phyloP scores from a whole-genome alignment of 192 early-diverging fungal species.

The Backusella tarrabulga region DNA sequence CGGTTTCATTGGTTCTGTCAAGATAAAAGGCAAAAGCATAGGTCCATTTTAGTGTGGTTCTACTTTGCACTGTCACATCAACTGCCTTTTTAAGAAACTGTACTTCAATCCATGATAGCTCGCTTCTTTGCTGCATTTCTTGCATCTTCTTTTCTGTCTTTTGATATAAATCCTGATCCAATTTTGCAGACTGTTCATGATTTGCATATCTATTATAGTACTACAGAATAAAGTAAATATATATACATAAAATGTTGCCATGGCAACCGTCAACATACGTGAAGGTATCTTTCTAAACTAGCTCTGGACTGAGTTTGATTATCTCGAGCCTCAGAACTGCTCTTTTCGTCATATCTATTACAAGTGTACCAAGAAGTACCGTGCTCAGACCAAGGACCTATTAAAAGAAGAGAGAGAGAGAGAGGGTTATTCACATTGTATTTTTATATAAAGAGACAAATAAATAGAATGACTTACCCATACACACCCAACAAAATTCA shows the following conservation, averaged over 20 bases:
- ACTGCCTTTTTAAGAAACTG: conserved; percentile 94
- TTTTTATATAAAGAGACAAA: neutral
- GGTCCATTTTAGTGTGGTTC: conserved; percentile 96
- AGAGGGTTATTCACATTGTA: neutral
- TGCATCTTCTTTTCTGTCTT: conserved; percentile 96
- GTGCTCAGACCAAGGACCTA: conserved; percentile 88
- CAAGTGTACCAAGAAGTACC: conserved; percentile 96
- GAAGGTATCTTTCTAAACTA: conserved; percentile 92
- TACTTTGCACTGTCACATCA: conserved; percentile 83
- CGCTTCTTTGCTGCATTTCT: conserved; percentile 85
- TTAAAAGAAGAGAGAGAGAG: neutral
- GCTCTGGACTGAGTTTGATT: conserved; percentile 82
- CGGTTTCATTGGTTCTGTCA: conserved; percentile 77
- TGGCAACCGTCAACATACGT: conserved; percentile 50
- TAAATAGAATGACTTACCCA: conserved; percentile 48
- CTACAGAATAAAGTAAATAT: conserved; percentile 32
- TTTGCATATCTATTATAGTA: conserved; percentile 98
- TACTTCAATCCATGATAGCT: conserved; percentile 97
- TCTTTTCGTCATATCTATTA: conserved; percentile 93
- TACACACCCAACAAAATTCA: conserved; percentile 99
- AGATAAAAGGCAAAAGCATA: conserved; percentile 98
- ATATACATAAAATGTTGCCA: too few species aligned
- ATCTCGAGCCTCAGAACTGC: conserved; percentile 83
- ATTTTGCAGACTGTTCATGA: conserved; percentile 91
- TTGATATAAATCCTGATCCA: conserved; percentile 76